A percentile compares a stretch with the other conserved stretches of the same genome.
phyloP scores from a whole-genome alignment of 2,329 filamentous ascomycete genomes.

The Trichophyton equinum region DNA sequence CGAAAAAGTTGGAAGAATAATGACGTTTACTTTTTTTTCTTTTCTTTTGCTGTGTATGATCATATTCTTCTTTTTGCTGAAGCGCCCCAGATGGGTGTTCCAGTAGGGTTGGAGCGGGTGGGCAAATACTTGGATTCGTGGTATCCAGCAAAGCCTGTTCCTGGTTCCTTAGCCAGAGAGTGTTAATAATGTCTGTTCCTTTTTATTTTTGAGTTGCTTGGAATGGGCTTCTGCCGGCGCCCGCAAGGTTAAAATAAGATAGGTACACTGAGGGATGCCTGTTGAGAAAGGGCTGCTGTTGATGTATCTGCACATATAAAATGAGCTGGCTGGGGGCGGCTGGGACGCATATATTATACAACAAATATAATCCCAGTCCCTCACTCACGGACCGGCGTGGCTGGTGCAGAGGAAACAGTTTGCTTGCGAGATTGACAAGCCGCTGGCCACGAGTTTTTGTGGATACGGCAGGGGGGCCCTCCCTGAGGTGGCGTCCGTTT shows the following conservation, averaged over 20 bases:
- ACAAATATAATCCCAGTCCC: not conserved
- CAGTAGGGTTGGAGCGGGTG: not conserved
- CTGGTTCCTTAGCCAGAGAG: not conserved
- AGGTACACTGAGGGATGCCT: not conserved
- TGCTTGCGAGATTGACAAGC: not conserved
- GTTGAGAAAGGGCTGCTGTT: not conserved
- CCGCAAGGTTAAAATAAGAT: not conserved
- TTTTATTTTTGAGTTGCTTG: not conserved
- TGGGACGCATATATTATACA: not conserved
- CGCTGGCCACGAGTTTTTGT: not conserved
- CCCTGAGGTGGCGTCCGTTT: not conserved
- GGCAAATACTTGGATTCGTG: not conserved
- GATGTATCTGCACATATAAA: not conserved
- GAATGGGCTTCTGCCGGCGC: not conserved
- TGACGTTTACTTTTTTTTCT: not conserved
- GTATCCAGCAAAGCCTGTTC: not conserved
- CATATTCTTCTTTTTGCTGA: not conserved
- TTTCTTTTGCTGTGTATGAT: not conserved
- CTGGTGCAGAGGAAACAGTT: not conserved
- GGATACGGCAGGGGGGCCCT: not conserved
- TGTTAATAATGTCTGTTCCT: not conserved
- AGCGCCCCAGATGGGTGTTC: not conserved
- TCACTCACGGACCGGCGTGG: not conserved
- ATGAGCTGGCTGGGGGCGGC: not conserved
- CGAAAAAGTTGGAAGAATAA: not conserved